These are phyloP conservation scores for Zea mays DNA, from an alignment of 176 grass and related monocot genomes.

Conservation along the genomic window Zm-B73-REFERENCE-NAM-5.0 NC_050100.1:1257501-1258000, in stretches of 20 bases:
- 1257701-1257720: constrained; percentile 8
- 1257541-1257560: background rate
- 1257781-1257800: constrained; percentile 19
- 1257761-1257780: constrained; percentile 16
- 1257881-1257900: constrained; percentile 87
- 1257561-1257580: constrained; percentile 4
- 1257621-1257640: background rate
- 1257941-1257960: constrained; percentile 97
- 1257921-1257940: constrained; percentile 95
- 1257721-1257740: constrained; percentile 26
- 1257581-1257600: constrained; percentile 11
- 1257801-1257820: constrained; percentile 28
- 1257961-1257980: constrained; percentile 77
- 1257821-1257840: constrained; percentile 65
- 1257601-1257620: background rate
- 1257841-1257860: constrained; percentile 79
- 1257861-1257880: constrained; percentile 81
- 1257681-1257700: constrained; percentile 7
- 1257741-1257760: constrained; percentile 11
- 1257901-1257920: constrained; percentile 78
- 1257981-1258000: constrained; percentile 62
- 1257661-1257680: constrained; percentile 3
- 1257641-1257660: constrained; percentile 24
- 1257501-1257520: background rate
- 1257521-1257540: constrained; percentile 7